phyloP scores from a whole-genome alignment of 345 rosid species.

The Murraya paniculata region DNA sequence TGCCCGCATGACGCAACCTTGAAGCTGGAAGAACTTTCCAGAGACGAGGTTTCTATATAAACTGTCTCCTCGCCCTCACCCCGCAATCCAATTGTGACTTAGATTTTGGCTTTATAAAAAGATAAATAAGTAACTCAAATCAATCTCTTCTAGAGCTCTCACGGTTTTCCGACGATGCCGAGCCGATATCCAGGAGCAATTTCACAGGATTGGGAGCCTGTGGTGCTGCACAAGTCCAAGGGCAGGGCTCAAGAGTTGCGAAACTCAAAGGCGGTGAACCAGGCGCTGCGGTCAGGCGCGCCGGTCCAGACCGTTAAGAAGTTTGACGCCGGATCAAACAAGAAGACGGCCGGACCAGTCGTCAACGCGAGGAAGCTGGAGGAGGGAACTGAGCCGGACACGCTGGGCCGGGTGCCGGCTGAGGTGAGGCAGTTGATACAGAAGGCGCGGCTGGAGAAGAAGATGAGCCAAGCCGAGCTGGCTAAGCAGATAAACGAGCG shows the following conservation, averaged over 20 bases:
- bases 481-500: conserved; percentile 77
- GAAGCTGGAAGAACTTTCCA: conserved; percentile 37
- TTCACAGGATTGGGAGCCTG: conserved; percentile 80
- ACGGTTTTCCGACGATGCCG: conserved; percentile 40
- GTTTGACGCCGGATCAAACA: conserved; percentile 69
- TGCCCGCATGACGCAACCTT: background rate
- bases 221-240: conserved; percentile 65
- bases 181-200: conserved; percentile 62
- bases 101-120: background rate
- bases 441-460: conserved; percentile 71
- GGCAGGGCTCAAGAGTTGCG: conserved; percentile 55
- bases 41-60: conserved; percentile 21
- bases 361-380: conserved; percentile 60
- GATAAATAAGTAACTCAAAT: too few relatives aligned
- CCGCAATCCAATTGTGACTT: too few relatives aligned
- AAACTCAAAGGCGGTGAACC: conserved; percentile 71
- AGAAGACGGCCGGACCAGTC: conserved; percentile 41
- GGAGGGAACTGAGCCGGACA: conserved; percentile 61
- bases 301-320: conserved; percentile 65
- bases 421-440: conserved; percentile 72
- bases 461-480: conserved; percentile 72
- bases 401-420: conserved; percentile 46
- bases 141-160: too few relatives aligned
- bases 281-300: conserved; percentile 56
- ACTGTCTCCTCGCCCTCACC: too few relatives aligned